Percentiles rank a stretch among this genome's conserved stretches.
phyloP scores from a whole-genome alignment of 2,329 filamentous ascomycete species.

The Fusarium sp. region DNA sequence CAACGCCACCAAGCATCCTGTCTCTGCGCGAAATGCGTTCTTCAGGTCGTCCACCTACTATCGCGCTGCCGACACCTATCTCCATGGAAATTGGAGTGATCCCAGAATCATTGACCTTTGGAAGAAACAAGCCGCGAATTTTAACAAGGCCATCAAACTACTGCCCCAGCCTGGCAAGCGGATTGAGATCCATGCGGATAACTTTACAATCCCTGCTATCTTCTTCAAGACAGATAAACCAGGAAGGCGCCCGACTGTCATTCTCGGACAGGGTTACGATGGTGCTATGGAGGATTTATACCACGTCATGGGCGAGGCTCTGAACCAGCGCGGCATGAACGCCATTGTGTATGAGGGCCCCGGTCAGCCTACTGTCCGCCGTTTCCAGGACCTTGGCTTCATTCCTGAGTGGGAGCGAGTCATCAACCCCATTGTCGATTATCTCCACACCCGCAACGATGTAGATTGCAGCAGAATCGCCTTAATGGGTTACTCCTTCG shows the following conservation, averaged over 20 bases:
- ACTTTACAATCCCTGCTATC: constrained; percentile 55
- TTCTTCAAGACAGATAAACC: constrained; percentile 48
- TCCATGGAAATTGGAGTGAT: constrained; percentile 57
- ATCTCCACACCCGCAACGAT: constrained; percentile 34
- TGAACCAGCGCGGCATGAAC: constrained; percentile 58
- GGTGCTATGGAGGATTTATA: constrained; percentile 60
- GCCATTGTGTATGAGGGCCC: constrained; percentile 55
- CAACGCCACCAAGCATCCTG: constrained; percentile 37
- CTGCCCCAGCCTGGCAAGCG: constrained; percentile 55
- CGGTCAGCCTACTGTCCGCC: constrained; percentile 25
- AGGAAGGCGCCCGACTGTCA: constrained; percentile 54
- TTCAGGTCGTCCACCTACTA: constrained; percentile 60
- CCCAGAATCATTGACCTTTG: constrained; percentile 57
- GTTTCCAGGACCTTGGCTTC: constrained; percentile 27
- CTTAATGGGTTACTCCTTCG: constrained; percentile 58
- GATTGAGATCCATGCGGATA: constrained; percentile 46
- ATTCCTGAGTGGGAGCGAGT: constrained; percentile 36
- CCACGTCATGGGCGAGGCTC: constrained; percentile 53
- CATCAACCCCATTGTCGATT: constrained; percentile 20
- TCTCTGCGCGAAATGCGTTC: constrained; percentile 45
- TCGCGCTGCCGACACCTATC: constrained; percentile 58
- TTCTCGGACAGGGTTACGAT: constrained; percentile 60
- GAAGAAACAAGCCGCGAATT: constrained; percentile 53
- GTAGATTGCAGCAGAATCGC: constrained; percentile 54
- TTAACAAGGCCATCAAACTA: constrained; percentile 55